Percentiles rank a stretch among this genome's conserved stretches.
Conservation (phyloP, 257 asterid species). For the Ajuga chamaepitys region DNA sequence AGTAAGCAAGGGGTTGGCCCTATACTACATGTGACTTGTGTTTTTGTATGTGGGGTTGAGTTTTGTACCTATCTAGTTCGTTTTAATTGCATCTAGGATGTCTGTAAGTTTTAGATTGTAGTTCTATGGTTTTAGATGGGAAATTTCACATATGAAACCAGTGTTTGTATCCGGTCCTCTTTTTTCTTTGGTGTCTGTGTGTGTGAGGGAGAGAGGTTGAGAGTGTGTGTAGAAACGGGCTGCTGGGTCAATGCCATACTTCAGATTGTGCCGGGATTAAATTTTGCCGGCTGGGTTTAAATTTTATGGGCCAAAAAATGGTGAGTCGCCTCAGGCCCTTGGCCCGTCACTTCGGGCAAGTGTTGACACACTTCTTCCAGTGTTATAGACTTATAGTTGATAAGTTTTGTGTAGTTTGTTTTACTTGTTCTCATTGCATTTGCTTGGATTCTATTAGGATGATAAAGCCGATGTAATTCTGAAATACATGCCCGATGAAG, state of each 20-base stretch:
- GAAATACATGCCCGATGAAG: conserved; percentile 94
- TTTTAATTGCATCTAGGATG: not conserved
- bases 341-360: not conserved
- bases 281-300: too few relatives aligned
- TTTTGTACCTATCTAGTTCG: not conserved
- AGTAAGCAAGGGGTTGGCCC: too few relatives aligned
- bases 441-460: conserved; percentile 36
- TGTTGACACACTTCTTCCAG: not conserved
- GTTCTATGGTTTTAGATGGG: not conserved
- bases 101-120: not conserved
- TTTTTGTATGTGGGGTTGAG: not conserved
- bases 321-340: too few relatives aligned
- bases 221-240: not conserved
- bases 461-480: conserved; percentile 87
- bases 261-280: too few relatives aligned
- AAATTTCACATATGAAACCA: not conserved
- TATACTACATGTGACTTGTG: not conserved
- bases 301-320: too few relatives aligned
- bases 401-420: not conserved
- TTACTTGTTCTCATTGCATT: not conserved
- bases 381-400: too few relatives aligned
- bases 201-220: not conserved
- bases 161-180: not conserved
- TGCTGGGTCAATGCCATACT: too few relatives aligned
- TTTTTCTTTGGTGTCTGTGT: too few relatives aligned